Base-by-base conservation (phyloP, 2,329 filamentous ascomycete genomes). In the Lasiodiplodia hormozganensis region DNA sequence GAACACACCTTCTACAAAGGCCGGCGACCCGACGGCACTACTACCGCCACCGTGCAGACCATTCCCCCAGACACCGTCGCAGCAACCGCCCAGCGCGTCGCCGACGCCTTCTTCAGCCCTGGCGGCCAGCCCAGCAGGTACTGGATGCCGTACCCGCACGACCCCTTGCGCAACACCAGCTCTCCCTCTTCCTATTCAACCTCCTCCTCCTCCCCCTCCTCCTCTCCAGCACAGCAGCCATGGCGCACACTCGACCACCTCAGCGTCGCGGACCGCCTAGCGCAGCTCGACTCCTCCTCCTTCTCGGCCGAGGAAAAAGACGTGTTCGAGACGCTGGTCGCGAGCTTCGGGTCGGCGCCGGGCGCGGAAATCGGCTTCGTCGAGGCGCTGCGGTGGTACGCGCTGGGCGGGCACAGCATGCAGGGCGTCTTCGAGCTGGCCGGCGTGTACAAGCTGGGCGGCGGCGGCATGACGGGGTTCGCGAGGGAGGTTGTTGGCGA, bases 111-210 rank as follows among this genome's bases (percentile, higher is more conserved):
- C 66, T 79, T 80, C 65, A 70, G 70, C 1, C 69, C 79, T 14
- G 77, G 78, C 56, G 77, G 76, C 2, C 7, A 73, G 2, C 69
- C 71, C 8, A 76, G 77, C 47, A 70, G 74, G 4, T 69, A 75
- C 0, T 53, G 80, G 1, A 80, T 81, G 77, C 79, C 79, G 0
- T 81, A 74, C 52, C 79, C 80, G 0, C 76, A 79, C 57, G 77
- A 79, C 14, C 73, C 77, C 0, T 69, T 75, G 7, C 72, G 75
- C 4, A 69, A 71, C 31, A 31, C 7, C 31, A 34, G 31, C 31
- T 1, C 7, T 8, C 31, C 31, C 7, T 6, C 5, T 5, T 28
- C 28, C n/a, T n/a, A n/a, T 5, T 43, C 38, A 43, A 3, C 14
- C 10, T 16, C 38, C 7, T 43, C 14, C 16, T 43, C 18, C n/a